Evolutionary conservation across 352 stramenopile genomes (phyloP).

Genomic region (Globisporangium echinulatum): DNA sequence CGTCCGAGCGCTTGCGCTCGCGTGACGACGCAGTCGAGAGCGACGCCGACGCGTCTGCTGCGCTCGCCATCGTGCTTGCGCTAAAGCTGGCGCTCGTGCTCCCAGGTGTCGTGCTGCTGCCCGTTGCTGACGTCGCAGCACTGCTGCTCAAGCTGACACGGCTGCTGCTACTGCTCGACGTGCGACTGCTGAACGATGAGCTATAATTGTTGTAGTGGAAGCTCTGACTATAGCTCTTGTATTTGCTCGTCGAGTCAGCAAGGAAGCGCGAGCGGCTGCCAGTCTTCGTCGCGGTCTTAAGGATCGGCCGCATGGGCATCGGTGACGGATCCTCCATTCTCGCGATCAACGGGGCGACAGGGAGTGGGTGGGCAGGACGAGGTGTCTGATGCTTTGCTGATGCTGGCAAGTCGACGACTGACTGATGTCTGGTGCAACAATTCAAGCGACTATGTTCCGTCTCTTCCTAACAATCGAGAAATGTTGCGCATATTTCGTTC

Average conservation of each 20-base stretch:
- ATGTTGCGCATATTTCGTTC: no score
- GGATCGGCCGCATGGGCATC: conserved; percentile 39
- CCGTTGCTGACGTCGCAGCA: no score
- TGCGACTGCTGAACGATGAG: conserved; percentile 4
- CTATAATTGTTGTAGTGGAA: conserved; percentile 16
- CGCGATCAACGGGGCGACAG: no score
- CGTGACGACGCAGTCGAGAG: conserved; percentile 9
- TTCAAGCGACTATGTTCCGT: no score
- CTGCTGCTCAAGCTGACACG: not conserved
- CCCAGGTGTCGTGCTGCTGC: not conserved
- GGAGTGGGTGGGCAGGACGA: no score
- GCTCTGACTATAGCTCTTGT: conserved; percentile 16
- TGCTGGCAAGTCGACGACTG: no score
- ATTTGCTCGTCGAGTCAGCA: conserved; percentile 18
- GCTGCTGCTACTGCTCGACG: not conserved
- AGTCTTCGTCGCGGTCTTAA: conserved; percentile 35
- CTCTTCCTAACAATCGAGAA: no score
- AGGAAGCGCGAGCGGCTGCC: conserved; percentile 14
- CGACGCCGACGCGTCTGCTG: conserved; percentile 1
- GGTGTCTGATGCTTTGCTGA: no score
- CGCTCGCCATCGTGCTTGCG: conserved; percentile 4
- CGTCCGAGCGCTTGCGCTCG: conserved; percentile 18
- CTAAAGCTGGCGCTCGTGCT: conserved; percentile 6
- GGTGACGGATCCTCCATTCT: conserved; percentile 5
- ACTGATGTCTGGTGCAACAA: no score